These are phyloP conservation scores for Vaccinium darrowii DNA, from an alignment of 148 eudicot genomes.

Conservation along the genomic window DNA sequence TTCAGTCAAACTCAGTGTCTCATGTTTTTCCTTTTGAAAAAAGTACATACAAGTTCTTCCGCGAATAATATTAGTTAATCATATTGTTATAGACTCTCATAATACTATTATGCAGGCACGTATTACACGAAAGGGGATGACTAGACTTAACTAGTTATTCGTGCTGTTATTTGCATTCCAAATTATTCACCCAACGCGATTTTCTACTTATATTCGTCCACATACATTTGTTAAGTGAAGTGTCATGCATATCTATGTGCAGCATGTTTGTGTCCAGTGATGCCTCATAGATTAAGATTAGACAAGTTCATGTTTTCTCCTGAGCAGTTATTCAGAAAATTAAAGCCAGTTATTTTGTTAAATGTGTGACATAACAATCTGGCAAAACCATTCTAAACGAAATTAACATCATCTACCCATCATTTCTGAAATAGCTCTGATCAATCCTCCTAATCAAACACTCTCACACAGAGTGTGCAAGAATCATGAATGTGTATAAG, in stretches of 20 bases:
- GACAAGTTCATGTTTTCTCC: neutral
- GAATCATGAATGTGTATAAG: neutral
- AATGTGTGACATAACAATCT: neutral
- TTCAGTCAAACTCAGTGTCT: conserved; percentile 7
- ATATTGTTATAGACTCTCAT: conserved; percentile 1
- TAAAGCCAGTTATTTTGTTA: neutral
- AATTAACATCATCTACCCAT: neutral
- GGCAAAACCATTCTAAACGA: neutral
- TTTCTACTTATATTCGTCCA: neutral
- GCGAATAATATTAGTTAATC: neutral
- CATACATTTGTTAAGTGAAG: neutral
- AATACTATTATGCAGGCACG: neutral
- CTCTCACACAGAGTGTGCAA: neutral
- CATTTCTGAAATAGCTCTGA: neutral
- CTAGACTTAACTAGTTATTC: neutral
- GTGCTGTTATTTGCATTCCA: neutral
- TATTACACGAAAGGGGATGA: neutral
- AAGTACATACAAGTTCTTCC: conserved; percentile 1
- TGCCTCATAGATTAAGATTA: neutral
- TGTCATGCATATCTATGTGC: neutral
- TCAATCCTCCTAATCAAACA: neutral
- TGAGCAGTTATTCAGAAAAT: neutral
- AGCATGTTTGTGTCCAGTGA: neutral
- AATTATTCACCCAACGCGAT: neutral
- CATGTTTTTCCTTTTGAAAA: neutral